Base-by-base conservation (phyloP, 148 eudicot species). In the Rhododendron mucronatum region DNA sequence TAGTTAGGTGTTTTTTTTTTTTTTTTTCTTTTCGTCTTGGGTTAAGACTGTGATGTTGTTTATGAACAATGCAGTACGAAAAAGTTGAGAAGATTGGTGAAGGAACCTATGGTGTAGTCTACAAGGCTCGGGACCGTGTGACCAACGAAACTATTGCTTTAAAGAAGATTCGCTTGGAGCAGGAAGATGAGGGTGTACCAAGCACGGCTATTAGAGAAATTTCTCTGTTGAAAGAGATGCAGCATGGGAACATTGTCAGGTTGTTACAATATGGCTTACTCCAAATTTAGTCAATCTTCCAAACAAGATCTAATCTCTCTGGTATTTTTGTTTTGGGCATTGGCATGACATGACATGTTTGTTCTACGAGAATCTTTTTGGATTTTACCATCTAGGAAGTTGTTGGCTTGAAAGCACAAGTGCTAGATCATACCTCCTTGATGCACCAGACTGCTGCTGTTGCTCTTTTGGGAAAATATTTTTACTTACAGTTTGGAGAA, bases 51-150 rank as follows among this genome's bases (percentile, higher is more conserved):
- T 26, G 28, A 63, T 80, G 61, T 69, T 57, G 13, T 79, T 82
- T 59, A 39, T 63, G 55, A 28, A 80, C 39, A 80, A 78, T 73
- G 85, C 90, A 96, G 99, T 96, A 95, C 86, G 99, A 95, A 81
- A 96, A 96, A 83, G 98, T 96, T 83, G 99, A 95, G 91, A 96
- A 96, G 96, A 96, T 96, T 79, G 99, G 99, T 53, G 99, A 95
- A 85, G 99, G 99, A 78, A 95, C 99, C 23, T 96, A 96, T 84
- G 99, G 99, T 65, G 98, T 96, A 80, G 99, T 95, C 13, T 96
- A 96, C 79, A 96, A 96, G 92, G 99, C 98, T 74, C 91, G 98
- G 41, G 96, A 94, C 82, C 92, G 88, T 67, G 89, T 84, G 57
- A 95, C 99, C 2, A 95, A 96, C 84, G 96, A 95, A 90, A 96